Evolutionary conservation across 2,329 filamentous ascomycete species (phyloP), one percentile per base, ranked within the genome.

Genomic region (Penicillium sp.): DNA sequence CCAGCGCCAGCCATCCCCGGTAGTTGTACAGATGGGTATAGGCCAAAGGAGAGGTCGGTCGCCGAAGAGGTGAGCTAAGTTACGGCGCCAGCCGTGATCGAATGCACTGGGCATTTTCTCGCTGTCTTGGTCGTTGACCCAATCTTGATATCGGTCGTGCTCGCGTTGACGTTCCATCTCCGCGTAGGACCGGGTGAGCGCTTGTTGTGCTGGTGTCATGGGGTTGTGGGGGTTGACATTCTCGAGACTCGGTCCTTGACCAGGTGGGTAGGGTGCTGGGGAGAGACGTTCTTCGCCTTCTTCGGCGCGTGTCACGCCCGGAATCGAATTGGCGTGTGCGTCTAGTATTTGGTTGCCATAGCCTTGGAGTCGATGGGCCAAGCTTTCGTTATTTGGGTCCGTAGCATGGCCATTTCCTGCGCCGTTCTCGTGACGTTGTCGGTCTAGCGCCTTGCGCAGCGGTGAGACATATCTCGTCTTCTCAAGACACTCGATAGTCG

Each of bases 401-500:
- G 47, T 56, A 42, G 58, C 59, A 19, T 68, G 58, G 24, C 60
- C 58, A 57, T 68, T 55, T 40, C 38, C 81, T 84, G 81, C 70
- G 47, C 77, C 58, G 45, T 86, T 83, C 51, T 85, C 82, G 64
- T 81, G 78, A 68, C 87, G 85, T 59, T 89, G 85, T 65, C 86
- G 82, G 73, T 91, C 88, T 73, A 94, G 85, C 53, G 86, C 86
- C 73, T 88, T 88, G 60, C 90, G 86, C 63, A 97, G 76, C 0
- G 92, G 92, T 10, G 91, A 92, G 8, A 97, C 85, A 78, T 99
- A 99, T 59, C 95, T 87, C 1, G 94, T 98, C 82, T 95, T 97
- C 78, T 99, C 95, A 62, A 99, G 82, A 71, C 91, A 96, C 77
- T 99, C 95, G 62, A 99, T 97, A 3, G 95, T 99, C 0, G 95